Evolutionary conservation across 2,329 filamentous ascomycete genomes (phyloP).

Genomic region (Lachnellula arida): DNA sequence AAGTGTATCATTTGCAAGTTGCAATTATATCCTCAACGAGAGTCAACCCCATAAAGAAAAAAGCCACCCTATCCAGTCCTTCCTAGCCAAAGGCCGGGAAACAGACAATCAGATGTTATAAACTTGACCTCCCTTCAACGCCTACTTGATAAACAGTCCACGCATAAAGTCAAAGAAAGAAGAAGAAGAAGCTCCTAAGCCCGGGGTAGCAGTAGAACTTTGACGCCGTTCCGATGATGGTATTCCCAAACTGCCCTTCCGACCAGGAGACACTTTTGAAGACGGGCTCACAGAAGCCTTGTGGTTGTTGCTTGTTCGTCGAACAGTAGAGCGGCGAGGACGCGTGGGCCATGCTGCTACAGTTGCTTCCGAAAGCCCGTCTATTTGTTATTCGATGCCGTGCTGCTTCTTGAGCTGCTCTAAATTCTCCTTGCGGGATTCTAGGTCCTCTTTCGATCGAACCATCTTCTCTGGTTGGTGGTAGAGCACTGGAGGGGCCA

Average conservation of each 20-base stretch:
- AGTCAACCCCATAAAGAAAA: background rate
- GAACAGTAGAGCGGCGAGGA: conserved; percentile 18
- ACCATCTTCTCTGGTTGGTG: conserved; percentile 75
- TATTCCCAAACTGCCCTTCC: conserved; percentile 17
- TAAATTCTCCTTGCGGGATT: conserved; percentile 92
- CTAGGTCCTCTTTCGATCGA: conserved; percentile 89
- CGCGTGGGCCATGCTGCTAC: conserved; percentile 9
- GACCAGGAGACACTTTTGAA: conserved; percentile 36
- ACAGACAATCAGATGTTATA: background rate
- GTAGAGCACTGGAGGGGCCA: conserved; percentile 54
- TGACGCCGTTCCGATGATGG: conserved; percentile 15
- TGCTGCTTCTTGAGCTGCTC: conserved; percentile 97
- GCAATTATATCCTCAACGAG: background rate
- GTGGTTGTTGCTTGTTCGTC: conserved; percentile 7
- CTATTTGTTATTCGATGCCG: conserved; percentile 93
- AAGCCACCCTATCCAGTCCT: background rate
- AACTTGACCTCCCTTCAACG: conserved; percentile 17
- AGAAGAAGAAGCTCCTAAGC: conserved; percentile 18
- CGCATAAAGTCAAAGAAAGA: conserved; percentile 29
- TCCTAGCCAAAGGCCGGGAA: background rate
- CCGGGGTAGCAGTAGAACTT: conserved; percentile 13
- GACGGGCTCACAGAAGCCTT: conserved; percentile 23
- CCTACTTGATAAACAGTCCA: conserved; percentile 23
- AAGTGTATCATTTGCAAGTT: conserved; percentile 7
- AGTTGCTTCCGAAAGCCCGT: conserved; percentile 55